Conservation (phyloP, 139 green algal species). For the Parachlorella kessleri region DNA sequence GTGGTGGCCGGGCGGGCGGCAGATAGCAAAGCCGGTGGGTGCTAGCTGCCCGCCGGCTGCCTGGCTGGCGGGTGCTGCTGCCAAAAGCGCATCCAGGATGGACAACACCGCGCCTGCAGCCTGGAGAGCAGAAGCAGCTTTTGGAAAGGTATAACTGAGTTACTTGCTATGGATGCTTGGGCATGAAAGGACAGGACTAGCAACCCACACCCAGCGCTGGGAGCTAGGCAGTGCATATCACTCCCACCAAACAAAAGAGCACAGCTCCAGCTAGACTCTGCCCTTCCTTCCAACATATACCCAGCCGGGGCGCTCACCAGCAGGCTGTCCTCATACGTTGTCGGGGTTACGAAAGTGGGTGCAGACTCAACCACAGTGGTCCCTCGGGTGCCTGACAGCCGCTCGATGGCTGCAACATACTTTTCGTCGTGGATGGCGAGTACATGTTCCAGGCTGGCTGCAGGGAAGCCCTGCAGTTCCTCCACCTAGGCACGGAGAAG, state of each 20-base stretch:
- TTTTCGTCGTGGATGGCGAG: conserved; percentile 50
- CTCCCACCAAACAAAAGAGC: no score
- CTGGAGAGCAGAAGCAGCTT: background rate
- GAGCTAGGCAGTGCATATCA: no score
- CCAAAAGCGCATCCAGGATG: conserved; percentile 47
- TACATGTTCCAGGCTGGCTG: conserved; percentile 39
- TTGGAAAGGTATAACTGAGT: background rate
- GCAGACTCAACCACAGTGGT: conserved; percentile 9
- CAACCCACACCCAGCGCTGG: background rate
- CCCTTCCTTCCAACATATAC: background rate
- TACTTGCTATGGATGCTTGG: background rate
- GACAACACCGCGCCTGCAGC: conserved; percentile 42
- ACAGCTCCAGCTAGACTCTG: no score
- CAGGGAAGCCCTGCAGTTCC: conserved; percentile 28
- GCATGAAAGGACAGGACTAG: background rate
- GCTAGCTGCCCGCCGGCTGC: background rate
- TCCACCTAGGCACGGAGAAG: background rate
- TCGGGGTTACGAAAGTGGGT: conserved; percentile 17
- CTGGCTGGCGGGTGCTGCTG: background rate
- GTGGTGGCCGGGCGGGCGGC: conserved; percentile 89
- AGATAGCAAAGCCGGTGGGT: conserved; percentile 70
- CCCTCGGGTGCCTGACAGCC: conserved; percentile 8
- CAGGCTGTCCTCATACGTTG: conserved; percentile 32
- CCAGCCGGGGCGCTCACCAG: background rate
- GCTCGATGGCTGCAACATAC: conserved; percentile 52